Evolutionary conservation across 768 basidiomycete genomes (phyloP), one percentile per base, ranked within the genome.

Genomic region (Tulasnella sp.): DNA sequence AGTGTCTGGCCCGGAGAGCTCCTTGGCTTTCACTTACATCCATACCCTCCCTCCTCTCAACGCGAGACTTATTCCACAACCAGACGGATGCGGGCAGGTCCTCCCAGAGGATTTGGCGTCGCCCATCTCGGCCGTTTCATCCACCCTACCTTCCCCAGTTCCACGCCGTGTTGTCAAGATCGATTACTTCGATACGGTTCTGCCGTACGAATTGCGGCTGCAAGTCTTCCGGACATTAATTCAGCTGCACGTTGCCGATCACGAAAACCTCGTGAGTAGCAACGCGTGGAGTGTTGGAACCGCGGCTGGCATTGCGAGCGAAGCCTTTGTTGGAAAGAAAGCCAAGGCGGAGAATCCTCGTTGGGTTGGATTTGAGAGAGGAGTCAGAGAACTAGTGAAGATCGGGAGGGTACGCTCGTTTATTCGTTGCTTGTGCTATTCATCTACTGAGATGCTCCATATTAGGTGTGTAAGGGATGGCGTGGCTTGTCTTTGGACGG

Each of bases 381-480:
- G 93, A 1, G 84, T 93, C 75, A 86, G 93, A 81, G 95, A 96
- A 84, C 86, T 97, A 62, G 88, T 96, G 82, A 93, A 89, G 85
- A 83, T 96, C 78, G 91, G 91, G 84, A 88, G 93, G 87, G 95
- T 97, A 85, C 85, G 91, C 87, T 80, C 80, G 16, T 18, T 48
- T 52, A 36, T 14, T 2, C 19, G 0, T 38, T 16, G 36, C 31
- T 44, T 39, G 81, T 48, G 3, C 9, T 34, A 34, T 8, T 44
- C 44, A 12, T n/a, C 68, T 0, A 36, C 31, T 27, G 76, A 72
- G 56, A 27, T 40, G 68, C 38, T 73, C 81, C 68, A 82, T 74
- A n/a, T n/a, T n/a, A 95, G 93, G 92, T 95, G 16, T 96, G 92
- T 39, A 92, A 89, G 83, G 83, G 87, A 14, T 97, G 95, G 95